Evolutionary conservation across 2,329 filamentous ascomycete genomes (phyloP), one percentile per base, ranked within the genome.

Genomic region (Macrophomina pseudophaseolina): DNA sequence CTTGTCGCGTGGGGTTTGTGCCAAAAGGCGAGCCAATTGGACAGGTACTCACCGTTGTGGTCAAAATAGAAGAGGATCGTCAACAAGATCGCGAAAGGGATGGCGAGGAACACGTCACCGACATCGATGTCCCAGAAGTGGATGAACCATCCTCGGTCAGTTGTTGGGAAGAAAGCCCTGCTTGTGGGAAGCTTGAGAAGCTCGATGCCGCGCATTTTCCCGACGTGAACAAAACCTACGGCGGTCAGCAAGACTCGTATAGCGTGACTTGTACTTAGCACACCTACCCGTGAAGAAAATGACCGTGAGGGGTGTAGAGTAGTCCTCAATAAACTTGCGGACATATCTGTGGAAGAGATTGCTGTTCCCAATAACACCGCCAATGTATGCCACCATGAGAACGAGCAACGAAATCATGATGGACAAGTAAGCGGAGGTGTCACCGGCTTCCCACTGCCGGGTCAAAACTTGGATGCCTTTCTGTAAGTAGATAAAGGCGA

Each of bases 61-160:
- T 96, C 93, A 75, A 95, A 96, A 81, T 91, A 96, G 75, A 97
- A 97, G 4, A 97, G 80, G 28, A 96, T 88, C 0, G 93, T 97
- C 16, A 97, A 82, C 1, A 97, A 82, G 40, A 96, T 74, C 0
- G 92, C 93, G 80, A 97, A 97, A 0, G 93, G 93, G n/a, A 96
- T 86, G 1, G 93, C 93, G 51, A 93, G 82, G 74, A 97, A 97
- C 6, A 95, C 84, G 66, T 96, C 89, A 0, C 84, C 85, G 5
- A 90, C 87, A 53, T 81, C 82, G 64, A 96, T 84, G 70, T 94
- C 85, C 92, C 92, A 95, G 72, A 97, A 94, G 69, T 88, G 84
- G 32, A 97, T 87, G 64, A 96, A 84, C 93, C 93, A 97, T 52
- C 83, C 80, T 48, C 92, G 84, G 67, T 90, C 88, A 0, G 80